Base-by-base conservation (phyloP, 176 grass and related monocot species). In the Elymus sibiricus region DNA sequence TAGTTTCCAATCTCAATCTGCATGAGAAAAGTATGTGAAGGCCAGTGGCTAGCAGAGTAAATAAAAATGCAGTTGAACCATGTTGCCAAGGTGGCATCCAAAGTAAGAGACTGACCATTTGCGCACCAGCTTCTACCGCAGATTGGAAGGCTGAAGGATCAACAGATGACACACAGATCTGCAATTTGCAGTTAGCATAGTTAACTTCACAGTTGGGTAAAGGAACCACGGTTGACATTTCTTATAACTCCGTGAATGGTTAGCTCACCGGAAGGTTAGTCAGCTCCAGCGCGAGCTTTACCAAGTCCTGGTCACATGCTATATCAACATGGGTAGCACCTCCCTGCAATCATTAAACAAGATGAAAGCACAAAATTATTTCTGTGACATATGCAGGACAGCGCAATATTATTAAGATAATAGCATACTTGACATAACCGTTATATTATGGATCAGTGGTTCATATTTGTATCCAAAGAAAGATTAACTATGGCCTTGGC, bases 1-100 rank as follows among this genome's bases (percentile, higher is more conserved):
- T 96, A 98, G 72, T 98, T 96, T 85, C 97, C 94, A 44, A 98
- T 94, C 83, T 98, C 97, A 85, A 98, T 80, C 97, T 98, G 88
- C 37, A 83, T 60, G n/a, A 78, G 15, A 31, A 76, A 68, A 78
- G 21, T 40, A 40, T 44, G 8, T 24, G 17, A 68, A 71, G 9
- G 15, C 12, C 47, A 39, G 22, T 37, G 17, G 5, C 67, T 37
- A 58, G 19, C 17, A 32, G 72, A 28, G 22, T 16, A 62, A 46
- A 84, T n/a, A 22, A 31, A 31, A 65, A 47, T 76, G 8, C 2
- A 34, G n/a, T 64, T 13, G 16, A 79, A 40, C 19, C 35, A 43
- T 65, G 19, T 47, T 13, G 15, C 15, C 4, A 8, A 46, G 11
- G 26, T 77, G 10, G 40, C 19, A 55, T 16, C 3, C 4, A 40